Evolutionary conservation across 768 basidiomycete genomes (phyloP).

Genomic region (Rhodotorula graminis): DNA sequence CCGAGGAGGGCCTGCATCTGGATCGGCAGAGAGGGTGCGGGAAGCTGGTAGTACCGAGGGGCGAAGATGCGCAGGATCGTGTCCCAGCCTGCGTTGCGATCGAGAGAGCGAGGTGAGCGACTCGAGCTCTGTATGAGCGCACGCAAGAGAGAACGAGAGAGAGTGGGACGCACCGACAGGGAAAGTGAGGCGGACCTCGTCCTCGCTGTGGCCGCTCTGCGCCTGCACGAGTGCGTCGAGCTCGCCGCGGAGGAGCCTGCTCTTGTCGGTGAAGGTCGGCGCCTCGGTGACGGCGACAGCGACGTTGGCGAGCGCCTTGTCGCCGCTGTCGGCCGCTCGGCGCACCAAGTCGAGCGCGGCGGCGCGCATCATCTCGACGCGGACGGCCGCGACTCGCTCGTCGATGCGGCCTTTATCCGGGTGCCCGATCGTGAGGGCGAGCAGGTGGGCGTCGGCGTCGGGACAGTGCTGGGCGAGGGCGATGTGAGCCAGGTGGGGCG

Average conservation of each 20-base stretch:
- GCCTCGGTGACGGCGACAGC: slow-evolving; percentile 80
- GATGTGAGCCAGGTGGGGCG: slow-evolving; percentile 78
- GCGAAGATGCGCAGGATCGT: slow-evolving; percentile 76
- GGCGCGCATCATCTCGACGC: slow-evolving; percentile 80
- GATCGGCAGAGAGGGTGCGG: slow-evolving; percentile 54
- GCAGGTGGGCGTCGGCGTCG: slow-evolving; percentile 59
- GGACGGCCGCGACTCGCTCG: slow-evolving; percentile 68
- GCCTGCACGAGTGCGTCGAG: slow-evolving; percentile 50
- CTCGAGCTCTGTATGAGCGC: neutral
- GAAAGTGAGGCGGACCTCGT: slow-evolving; percentile 17
- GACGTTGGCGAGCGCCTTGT: slow-evolving; percentile 49
- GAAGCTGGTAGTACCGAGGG: slow-evolving; percentile 62
- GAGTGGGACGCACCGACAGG: slow-evolving; percentile 11
- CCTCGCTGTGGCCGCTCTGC: neutral
- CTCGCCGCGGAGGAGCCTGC: slow-evolving; percentile 56
- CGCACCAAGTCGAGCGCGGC: slow-evolving; percentile 53
- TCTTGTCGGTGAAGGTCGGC: slow-evolving; percentile 83
- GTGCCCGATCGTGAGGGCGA: slow-evolving; percentile 78
- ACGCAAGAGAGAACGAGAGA: neutral
- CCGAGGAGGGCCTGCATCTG: slow-evolving; percentile 59
- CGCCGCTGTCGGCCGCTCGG: neutral
- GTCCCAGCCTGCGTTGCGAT: slow-evolving; percentile 68
- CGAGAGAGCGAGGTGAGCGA: slow-evolving; percentile 46
- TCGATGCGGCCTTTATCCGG: slow-evolving; percentile 65
- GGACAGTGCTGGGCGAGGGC: slow-evolving; percentile 56